Evolutionary conservation across 2,329 filamentous ascomycete genomes (phyloP), one percentile per base, ranked within the genome.

Genomic region (Xylaria sp.): DNA sequence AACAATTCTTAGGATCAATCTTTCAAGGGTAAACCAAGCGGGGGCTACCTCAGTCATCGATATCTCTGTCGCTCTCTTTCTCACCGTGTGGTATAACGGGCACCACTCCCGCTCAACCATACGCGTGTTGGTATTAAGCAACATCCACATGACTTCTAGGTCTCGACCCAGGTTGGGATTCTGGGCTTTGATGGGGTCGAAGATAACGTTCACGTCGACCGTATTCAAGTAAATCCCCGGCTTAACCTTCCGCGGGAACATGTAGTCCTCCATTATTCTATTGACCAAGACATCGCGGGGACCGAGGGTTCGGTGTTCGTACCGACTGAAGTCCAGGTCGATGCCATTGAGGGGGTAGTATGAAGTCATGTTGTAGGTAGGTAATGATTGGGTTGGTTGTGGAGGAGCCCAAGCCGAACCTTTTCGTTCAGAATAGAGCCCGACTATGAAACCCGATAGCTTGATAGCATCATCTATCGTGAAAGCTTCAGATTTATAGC

Each of bases 261-360:
- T 63, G 21, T 65, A 60, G n/a, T 69, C 64, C 37, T 64, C 55
- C 64, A 71, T 64, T 34, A 72, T 64, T 7, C 66, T 67, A 48
- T 67, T 65, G 40, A 70, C 62, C 50, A 72, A 54, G 39, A 72
- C 54, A 42, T 72, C 71, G 17, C 68, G 66, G 17, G 59, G 61
- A 3, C 60, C 64, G 7, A 73, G 43, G 3, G 64, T 61, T 26
- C 62, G 69, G 51, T 72, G 71, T 7, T 68, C 64, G 49, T 73
- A 74, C n/a, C 64, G 62, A 21, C 56, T 50, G 54, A 72, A 71
- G 37, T 69, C 66, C 26, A 71, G 62, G 34, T 67, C 56, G 22
- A 67, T 54, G n/a, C 66, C 61, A 52, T 72, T 67, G 5, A 74
- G 53, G 18, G 71, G 72, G 44, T 72, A 74, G 56, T 73, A 67